Evolutionary conservation across 2,329 filamentous ascomycete genomes (phyloP).

Genomic region (Colletotrichum tropicicola): DNA sequence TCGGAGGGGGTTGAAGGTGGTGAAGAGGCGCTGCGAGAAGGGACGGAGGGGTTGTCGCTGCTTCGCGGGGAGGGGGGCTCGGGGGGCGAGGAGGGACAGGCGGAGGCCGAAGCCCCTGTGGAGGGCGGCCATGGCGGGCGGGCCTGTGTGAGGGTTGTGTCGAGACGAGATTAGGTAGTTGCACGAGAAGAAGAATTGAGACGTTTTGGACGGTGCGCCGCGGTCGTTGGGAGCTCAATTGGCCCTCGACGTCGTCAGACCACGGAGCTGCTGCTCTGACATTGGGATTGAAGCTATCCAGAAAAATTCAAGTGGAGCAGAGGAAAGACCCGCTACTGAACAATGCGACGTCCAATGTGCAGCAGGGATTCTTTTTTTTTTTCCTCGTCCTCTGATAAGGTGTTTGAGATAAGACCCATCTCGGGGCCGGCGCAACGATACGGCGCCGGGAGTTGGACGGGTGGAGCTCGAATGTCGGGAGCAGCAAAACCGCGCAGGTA

Average conservation of each 20-base stretch:
- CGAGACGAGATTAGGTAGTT: too few relatives aligned
- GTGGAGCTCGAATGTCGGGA: background rate
- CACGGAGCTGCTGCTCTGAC: background rate
- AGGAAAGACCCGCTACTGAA: conserved; percentile 1
- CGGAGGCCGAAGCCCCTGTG: conserved; percentile 24
- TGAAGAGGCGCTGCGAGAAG: conserved; percentile 18
- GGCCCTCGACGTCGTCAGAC: conserved; percentile 2
- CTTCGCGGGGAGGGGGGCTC: conserved; percentile 12
- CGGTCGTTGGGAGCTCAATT: conserved; percentile 2
- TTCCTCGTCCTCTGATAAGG: too few relatives aligned
- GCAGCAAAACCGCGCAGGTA: conserved; percentile 7
- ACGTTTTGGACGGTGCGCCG: background rate
- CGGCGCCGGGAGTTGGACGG: background rate
- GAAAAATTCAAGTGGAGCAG: conserved; percentile 31
- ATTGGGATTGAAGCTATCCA: conserved; percentile 29
- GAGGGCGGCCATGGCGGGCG: conserved; percentile 16
- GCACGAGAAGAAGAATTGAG: background rate
- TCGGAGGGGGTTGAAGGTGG: conserved; percentile 3
- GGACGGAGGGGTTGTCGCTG: conserved; percentile 4
- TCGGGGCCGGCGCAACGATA: conserved; percentile 24
- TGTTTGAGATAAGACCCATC: background rate
- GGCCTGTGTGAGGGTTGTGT: background rate
- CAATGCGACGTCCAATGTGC: conserved; percentile 10
- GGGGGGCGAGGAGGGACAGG: conserved; percentile 10
- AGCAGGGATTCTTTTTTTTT: background rate